A percentile compares a stretch with the other conserved stretches of the same genome.
These are phyloP conservation scores for Eutrema salsugineum DNA, from an alignment of 441 rosid genomes.

Conservation along the genomic window DNA sequence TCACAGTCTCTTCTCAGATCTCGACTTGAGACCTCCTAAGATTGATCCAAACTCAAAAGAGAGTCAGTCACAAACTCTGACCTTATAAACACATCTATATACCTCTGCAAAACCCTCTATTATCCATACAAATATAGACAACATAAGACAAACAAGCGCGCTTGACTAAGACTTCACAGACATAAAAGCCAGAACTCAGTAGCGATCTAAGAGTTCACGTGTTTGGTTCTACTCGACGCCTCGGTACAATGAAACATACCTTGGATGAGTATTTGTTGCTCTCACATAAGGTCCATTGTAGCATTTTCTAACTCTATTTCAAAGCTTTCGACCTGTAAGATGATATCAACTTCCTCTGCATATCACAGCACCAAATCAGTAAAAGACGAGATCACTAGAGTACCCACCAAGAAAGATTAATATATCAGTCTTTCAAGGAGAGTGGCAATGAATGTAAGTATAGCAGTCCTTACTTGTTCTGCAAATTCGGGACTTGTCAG, in stretches of 20 bases:
- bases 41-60: not conserved
- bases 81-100: not conserved
- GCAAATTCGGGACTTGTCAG: constrained; percentile 80
- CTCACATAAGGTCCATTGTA: not conserved
- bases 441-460: not conserved
- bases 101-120: constrained; percentile 17
- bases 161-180: not conserved
- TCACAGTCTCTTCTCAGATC: not conserved
- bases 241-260: not conserved
- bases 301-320: not conserved
- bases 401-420: not conserved
- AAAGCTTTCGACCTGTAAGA: constrained; percentile 18
- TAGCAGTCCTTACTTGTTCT: constrained; percentile 62
- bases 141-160: not conserved
- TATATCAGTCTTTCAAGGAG: not conserved
- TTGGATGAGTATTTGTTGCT: not conserved
- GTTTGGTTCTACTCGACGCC: not conserved
- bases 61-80: not conserved
- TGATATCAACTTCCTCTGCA: constrained; percentile 33
- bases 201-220: not conserved
- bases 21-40: not conserved
- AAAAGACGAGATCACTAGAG: not conserved
- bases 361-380: constrained; percentile 3
- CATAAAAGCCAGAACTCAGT: not conserved
- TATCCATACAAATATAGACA: not conserved